Base-by-base conservation (phyloP, 768 basidiomycete genomes). In the Xerocomellus amylosporus region DNA sequence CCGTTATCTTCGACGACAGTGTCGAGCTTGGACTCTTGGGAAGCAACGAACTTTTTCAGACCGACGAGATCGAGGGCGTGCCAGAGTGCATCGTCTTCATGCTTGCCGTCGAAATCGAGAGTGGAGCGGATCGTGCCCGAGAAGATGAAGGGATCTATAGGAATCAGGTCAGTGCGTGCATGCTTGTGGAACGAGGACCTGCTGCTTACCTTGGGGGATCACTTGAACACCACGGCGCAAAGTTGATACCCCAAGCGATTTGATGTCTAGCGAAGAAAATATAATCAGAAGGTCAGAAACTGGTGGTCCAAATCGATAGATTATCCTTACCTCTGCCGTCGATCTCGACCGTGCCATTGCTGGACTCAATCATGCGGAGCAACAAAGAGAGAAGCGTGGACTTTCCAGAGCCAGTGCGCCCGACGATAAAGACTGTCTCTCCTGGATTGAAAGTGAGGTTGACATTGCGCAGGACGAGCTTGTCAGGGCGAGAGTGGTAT, bases 351-450 rank as follows among this genome's bases (percentile, higher is more conserved):
- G 80, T 76, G 58, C 96, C 81, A 7, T 77, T 75, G 8, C 89
- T 90, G 14, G 64, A 57, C 24, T 79, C 76, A 71, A 97, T 96
- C 74, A 96, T 79, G n/a, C 88, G 77, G 20, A 93, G 77, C n/a
- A 85, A 74, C 36, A 85, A 75, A 52, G 81, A 79, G 5, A 84
- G 75, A 57, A 87, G 75, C 31, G 83, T 90, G 13, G 83, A 85
- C 72, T 91, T 91, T 36, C 89, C 88, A 8, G 84, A 86, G 12
- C 89, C 88, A 2, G 86, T 88, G 19, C 82, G 80, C 43, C 89
- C 89, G 51, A 89, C 89, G 59, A 90, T 83, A 71, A 88, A 90
- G 84, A 90, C 46, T 0, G 78, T 88, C 64, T 90, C 89, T 6
- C 76, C 73, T 1, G 85, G 77, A 15, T 85, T 84, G 31, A 91